Conservation (phyloP, 1,284 basidiomycete genomes). For the Erythrobasidium hasegawianum region DNA sequence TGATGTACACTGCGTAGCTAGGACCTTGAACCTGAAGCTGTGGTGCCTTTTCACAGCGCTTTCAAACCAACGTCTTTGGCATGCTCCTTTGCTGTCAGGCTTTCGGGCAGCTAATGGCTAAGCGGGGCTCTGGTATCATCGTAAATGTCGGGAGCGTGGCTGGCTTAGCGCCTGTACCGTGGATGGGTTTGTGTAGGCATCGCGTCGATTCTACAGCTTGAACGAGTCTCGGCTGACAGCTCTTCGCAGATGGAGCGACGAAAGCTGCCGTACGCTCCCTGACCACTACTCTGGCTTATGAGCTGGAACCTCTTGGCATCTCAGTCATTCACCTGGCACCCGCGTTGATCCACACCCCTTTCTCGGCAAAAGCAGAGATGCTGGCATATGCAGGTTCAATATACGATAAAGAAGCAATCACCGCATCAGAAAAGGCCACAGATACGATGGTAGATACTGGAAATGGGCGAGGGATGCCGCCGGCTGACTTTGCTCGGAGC, state of each 20-base stretch:
- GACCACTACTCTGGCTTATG: conserved; percentile 20
- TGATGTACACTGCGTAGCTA: not conserved
- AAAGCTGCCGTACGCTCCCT: conserved; percentile 27
- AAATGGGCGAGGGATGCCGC: conserved; percentile 29
- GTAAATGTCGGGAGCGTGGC: conserved; percentile 29
- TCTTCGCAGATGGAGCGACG: conserved; percentile 16
- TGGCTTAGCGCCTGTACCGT: conserved; percentile 23
- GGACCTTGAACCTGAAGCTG: not conserved
- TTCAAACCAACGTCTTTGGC: conserved; percentile 32
- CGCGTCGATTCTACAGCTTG: not conserved
- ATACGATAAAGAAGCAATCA: conserved; percentile 21
- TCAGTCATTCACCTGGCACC: conserved; percentile 24
- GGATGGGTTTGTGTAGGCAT: conserved; percentile 25
- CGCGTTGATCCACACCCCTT: conserved; percentile 20
- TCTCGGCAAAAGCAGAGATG: conserved; percentile 17
- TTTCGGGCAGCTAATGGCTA: conserved; percentile 27
- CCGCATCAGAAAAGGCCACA: conserved; percentile 17
- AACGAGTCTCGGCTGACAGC: not conserved
- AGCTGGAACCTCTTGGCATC: conserved; percentile 24
- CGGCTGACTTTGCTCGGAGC: conserved; percentile 15
- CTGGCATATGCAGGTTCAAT: conserved; percentile 19
- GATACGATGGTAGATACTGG: conserved; percentile 28
- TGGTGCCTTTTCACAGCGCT: conserved; percentile 1
- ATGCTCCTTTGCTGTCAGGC: conserved; percentile 27
- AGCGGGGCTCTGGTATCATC: conserved; percentile 25